Evolutionary conservation across 164 flowering plant species (phyloP), one percentile per base, ranked within the genome.

Genomic region (Hamamelis virginiana): DNA sequence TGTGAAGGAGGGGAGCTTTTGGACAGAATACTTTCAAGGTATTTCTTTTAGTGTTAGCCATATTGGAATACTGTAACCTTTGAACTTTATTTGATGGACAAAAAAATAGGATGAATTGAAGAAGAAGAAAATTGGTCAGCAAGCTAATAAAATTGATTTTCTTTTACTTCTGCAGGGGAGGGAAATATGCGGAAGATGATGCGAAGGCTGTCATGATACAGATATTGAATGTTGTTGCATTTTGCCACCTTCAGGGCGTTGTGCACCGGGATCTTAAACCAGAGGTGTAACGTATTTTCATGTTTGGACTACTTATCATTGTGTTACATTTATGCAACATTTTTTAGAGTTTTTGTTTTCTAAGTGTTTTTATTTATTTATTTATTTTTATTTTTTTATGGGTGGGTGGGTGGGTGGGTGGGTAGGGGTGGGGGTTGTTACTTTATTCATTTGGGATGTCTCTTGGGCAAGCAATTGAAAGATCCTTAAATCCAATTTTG

Each of bases 251-350:
- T n/a, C 92, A 88, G 52, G 92, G 92, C 14, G 93, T 89, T 50
- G 91, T 86, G 52, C 93, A 89, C 70, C 88, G 91, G 48, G 93
- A 89, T 76, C 88, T 89, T 48, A 89, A 89, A 72, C 93, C 93
- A 19, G 93, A 89, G 91, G 93, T 89, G 68, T 13, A 16, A 14
- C 52, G 53, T 60, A 33, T 23, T 65, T 26, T 27, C 65, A 15
- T 11, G 48, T 18, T 76, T 33, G 41, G 41, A 33, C 6, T 33
- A 33, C 2, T 33, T 33, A 33, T 33, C 41, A 33, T 2, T 33
- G 41, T 2, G 6, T 33, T 33, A 33, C 6, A 33, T 33, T 33
- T 33, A 33, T n/a, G n/a, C n/a, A n/a, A n/a, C n/a, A n/a, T n/a
- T n/a, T n/a, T n/a, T n/a, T n/a, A n/a, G n/a, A n/a, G n/a, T n/a